Evolutionary conservation across 2,329 filamentous ascomycete species (phyloP).

Genomic region (Pyrenochaeta sp.): DNA sequence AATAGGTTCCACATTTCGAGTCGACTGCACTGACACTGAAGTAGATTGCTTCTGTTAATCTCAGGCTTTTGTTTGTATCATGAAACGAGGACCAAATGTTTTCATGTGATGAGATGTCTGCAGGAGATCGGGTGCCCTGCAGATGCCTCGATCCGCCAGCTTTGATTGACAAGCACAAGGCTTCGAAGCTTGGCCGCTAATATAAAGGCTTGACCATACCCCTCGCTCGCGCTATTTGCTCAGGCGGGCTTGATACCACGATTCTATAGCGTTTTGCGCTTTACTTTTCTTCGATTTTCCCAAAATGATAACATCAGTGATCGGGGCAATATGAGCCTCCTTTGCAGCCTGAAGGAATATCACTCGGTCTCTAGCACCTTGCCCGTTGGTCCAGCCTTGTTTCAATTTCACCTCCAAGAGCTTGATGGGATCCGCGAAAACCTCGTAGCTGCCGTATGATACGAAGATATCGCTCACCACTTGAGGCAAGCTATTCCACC

Average conservation of each 20-base stretch:
- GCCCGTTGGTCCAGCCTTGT: constrained; percentile 24
- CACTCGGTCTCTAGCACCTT: constrained; percentile 14
- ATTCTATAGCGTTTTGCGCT: constrained; percentile 18
- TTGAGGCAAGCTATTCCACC: constrained; percentile 11
- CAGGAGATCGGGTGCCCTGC: background rate
- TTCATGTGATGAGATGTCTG: background rate
- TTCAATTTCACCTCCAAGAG: constrained; percentile 12
- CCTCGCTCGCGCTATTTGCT: background rate
- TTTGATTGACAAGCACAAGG: background rate
- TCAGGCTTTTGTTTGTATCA: no score
- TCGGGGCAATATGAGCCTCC: constrained; percentile 28
- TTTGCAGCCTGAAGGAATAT: constrained; percentile 17
- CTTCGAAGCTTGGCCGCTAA: background rate
- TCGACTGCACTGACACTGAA: background rate
- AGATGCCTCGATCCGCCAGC: background rate
- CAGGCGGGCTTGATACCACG: constrained; percentile 17
- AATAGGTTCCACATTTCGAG: constrained; percentile 1
- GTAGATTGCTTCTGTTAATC: no score
- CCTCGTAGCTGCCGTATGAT: constrained; percentile 16
- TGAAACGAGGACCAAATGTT: background rate
- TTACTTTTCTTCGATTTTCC: constrained; percentile 7
- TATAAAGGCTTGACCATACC: background rate
- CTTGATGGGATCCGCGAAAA: constrained; percentile 20
- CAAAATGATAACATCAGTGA: constrained; percentile 22
- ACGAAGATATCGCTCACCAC: constrained; percentile 14